Evolutionary conservation across 352 stramenopile genomes (phyloP).

Genomic region (Pilasporangium apinafurcum): DNA sequence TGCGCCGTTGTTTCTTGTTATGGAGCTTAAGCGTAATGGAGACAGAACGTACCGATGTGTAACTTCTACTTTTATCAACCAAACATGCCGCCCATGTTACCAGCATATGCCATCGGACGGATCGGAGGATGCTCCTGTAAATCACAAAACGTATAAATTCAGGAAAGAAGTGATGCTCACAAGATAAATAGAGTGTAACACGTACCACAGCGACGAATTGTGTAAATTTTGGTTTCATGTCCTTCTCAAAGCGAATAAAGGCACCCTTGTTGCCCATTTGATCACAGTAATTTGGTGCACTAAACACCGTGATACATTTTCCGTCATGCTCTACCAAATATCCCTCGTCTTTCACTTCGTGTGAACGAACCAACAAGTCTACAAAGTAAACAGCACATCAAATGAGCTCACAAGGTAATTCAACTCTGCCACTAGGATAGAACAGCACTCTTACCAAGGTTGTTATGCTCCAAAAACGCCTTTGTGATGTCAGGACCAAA

Average conservation of each 20-base stretch:
- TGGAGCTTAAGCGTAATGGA: no score
- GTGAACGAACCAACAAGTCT: constrained; percentile 96
- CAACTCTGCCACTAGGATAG: not conserved
- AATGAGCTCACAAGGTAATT: not conserved
- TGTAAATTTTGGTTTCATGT: constrained; percentile 94
- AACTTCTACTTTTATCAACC: constrained; percentile 25
- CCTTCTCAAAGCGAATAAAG: constrained; percentile 97
- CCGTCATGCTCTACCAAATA: constrained; percentile 99
- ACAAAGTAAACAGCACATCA: constrained; percentile 4
- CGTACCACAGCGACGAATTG: constrained; percentile 92
- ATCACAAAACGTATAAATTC: not conserved
- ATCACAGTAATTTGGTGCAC: constrained; percentile 99
- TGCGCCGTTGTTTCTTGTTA: no score
- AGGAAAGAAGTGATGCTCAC: not conserved
- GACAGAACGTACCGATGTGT: not conserved
- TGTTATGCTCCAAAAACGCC: constrained; percentile 95
- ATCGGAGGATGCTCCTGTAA: constrained; percentile 84
- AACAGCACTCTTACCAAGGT: constrained; percentile 62
- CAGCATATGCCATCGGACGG: constrained; percentile 84
- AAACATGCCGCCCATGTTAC: constrained; percentile 89
- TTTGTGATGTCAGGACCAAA: constrained; percentile 98
- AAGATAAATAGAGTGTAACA: not conserved
- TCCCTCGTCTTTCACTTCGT: constrained; percentile 99
- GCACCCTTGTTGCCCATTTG: constrained; percentile 99
- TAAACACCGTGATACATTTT: constrained; percentile 99